phyloP scores from a whole-genome alignment of 352 stramenopile species.

The Phytophthora meadii region DNA sequence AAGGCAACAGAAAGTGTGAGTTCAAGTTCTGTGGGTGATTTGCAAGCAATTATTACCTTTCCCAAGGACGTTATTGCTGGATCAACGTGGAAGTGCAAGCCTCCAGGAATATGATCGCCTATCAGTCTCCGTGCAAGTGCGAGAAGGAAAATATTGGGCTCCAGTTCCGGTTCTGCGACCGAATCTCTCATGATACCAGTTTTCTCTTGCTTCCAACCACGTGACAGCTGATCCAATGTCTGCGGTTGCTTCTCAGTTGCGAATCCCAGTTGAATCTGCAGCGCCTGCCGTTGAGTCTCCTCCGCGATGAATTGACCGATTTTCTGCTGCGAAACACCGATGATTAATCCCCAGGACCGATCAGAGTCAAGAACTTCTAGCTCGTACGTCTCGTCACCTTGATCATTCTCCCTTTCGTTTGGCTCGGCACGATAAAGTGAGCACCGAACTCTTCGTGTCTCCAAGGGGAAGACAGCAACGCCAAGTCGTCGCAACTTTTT shows the following conservation, averaged over 20 bases:
- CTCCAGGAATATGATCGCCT: background rate
- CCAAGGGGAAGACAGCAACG: constrained; percentile 34
- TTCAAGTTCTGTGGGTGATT: no score
- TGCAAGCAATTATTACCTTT: no score
- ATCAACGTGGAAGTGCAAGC: constrained; percentile 24
- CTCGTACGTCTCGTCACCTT: constrained; percentile 19
- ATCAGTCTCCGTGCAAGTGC: constrained; percentile 23
- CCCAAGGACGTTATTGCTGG: constrained; percentile 17
- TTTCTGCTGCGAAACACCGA: constrained; percentile 16
- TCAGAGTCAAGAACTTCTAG: constrained; percentile 36
- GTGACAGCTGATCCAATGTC: constrained; percentile 4
- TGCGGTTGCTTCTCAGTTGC: background rate
- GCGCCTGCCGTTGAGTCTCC: constrained; percentile 13
- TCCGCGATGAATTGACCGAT: constrained; percentile 25
- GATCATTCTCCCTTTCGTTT: background rate
- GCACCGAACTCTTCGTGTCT: constrained; percentile 38
- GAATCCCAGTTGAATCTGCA: constrained; percentile 14
- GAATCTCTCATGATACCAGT: constrained; percentile 21
- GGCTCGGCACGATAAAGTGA: constrained; percentile 44
- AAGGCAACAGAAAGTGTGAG: constrained; percentile 4
- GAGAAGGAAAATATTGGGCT: constrained; percentile 24
- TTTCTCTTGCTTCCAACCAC: background rate
- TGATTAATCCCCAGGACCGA: constrained; percentile 18
- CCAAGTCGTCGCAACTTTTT: constrained; percentile 51
- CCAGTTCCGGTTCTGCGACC: constrained; percentile 11